Percentiles rank a stretch among this genome's conserved stretches.
phyloP scores from a whole-genome alignment of 129 eudicot species.

The Ambrosia trifida region DNA sequence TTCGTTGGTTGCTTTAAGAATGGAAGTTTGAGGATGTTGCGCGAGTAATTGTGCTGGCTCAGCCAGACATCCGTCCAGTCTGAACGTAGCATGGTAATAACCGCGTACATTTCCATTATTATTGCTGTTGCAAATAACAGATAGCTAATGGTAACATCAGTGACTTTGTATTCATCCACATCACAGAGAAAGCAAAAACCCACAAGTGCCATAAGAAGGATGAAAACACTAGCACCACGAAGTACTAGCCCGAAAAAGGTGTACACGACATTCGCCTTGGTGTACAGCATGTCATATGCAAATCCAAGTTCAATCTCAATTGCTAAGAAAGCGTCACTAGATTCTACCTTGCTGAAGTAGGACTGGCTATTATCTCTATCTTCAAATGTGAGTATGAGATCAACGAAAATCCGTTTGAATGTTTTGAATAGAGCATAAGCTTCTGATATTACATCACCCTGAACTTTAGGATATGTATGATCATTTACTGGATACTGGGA shows the following conservation, averaged over 20 bases:
- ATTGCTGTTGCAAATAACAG: slow-evolving; percentile 36
- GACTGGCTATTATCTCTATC: slow-evolving; percentile 43
- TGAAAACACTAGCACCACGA: slow-evolving; percentile 26
- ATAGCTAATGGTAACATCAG: slow-evolving; percentile 43
- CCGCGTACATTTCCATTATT: slow-evolving; percentile 34
- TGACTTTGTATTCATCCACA: slow-evolving; percentile 16
- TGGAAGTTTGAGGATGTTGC: neutral
- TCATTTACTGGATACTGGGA: slow-evolving; percentile 7
- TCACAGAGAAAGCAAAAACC: slow-evolving; percentile 27
- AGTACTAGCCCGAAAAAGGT: slow-evolving; percentile 22
- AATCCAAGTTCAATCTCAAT: slow-evolving; percentile 57
- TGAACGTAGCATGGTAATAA: slow-evolving; percentile 34
- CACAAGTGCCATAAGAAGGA: slow-evolving; percentile 17
- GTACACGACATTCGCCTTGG: slow-evolving; percentile 46
- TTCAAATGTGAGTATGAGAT: slow-evolving; percentile 56
- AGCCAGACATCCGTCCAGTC: slow-evolving; percentile 48
- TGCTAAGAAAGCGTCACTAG: slow-evolving; percentile 33
- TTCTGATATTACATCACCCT: slow-evolving; percentile 16
- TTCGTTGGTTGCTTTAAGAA: slow-evolving; percentile 25
- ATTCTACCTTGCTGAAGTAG: slow-evolving; percentile 26
- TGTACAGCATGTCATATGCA: slow-evolving; percentile 53
- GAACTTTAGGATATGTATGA: neutral
- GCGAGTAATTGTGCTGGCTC: slow-evolving; percentile 28
- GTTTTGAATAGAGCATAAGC: slow-evolving; percentile 42
- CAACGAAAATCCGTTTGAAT: slow-evolving; percentile 57